Conservation (phyloP, 441 rosid species). For the Theobroma grandiflorum region DNA sequence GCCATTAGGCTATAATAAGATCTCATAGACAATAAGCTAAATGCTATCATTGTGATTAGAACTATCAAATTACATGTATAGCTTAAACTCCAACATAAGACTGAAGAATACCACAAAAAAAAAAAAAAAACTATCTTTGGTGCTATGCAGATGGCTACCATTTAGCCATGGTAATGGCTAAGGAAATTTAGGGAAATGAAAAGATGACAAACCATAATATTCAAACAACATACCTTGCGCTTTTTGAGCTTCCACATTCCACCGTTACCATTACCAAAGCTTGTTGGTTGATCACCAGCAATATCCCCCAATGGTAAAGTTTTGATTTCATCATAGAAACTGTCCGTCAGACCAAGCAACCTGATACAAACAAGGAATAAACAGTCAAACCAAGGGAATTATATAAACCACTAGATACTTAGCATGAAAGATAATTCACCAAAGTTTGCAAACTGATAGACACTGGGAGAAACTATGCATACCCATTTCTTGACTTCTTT, state of each 20-base stretch:
- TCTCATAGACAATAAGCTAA: background rate
- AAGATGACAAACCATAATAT: background rate
- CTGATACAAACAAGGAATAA: slow-evolving; percentile 44
- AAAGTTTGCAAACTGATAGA: slow-evolving; percentile 3
- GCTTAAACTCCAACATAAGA: background rate
- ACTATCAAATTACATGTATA: background rate
- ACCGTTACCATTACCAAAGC: slow-evolving; percentile 33
- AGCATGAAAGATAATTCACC: background rate
- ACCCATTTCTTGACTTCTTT: slow-evolving; percentile 85
- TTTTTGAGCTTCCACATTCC: slow-evolving; percentile 54
- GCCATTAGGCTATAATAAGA: background rate
- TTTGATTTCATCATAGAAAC: slow-evolving; percentile 71
- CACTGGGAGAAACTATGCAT: slow-evolving; percentile 31
- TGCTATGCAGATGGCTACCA: background rate
- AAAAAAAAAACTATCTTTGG: background rate
- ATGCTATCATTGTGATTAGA: background rate
- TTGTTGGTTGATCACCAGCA: slow-evolving; percentile 37
- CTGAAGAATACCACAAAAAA: background rate
- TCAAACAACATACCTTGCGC: slow-evolving; percentile 50
- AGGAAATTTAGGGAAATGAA: background rate
- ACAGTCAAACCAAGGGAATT: slow-evolving; percentile 34
- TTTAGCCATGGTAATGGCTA: background rate
- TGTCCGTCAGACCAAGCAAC: slow-evolving; percentile 62
- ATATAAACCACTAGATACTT: background rate
- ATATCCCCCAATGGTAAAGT: slow-evolving; percentile 58